Conservation (phyloP, 1,284 basidiomycete genomes). For the Ustilago vetiveriae region DNA sequence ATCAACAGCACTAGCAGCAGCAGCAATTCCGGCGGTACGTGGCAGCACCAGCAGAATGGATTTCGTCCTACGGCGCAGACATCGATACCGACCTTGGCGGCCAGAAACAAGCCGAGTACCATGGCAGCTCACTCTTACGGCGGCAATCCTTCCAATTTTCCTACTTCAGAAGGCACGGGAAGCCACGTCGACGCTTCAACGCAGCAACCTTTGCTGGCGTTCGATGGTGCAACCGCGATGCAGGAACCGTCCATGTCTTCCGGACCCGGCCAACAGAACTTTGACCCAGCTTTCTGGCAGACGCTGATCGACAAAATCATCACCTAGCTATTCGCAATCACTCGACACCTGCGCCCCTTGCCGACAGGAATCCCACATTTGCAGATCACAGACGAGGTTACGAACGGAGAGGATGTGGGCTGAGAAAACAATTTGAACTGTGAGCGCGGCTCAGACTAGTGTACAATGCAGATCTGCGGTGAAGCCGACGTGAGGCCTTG, state of each 20-base stretch:
- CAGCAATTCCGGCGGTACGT: slow-evolving; percentile 3
- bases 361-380: too few relatives aligned
- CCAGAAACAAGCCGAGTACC: slow-evolving; percentile 1
- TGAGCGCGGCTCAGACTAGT: slow-evolving; percentile 25
- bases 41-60: slow-evolving; percentile 23
- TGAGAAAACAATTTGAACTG: slow-evolving; percentile 10
- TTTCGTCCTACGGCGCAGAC: not conserved
- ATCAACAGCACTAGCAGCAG: too few relatives aligned
- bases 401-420: not conserved
- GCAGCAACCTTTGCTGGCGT: slow-evolving; percentile 10
- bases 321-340: slow-evolving; percentile 21
- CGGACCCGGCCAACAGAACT: slow-evolving; percentile 17
- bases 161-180: not conserved
- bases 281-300: slow-evolving; percentile 49
- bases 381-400: not conserved
- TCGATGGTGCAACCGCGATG: slow-evolving; percentile 15
- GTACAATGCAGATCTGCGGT: slow-evolving; percentile 29
- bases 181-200: slow-evolving; percentile 6
- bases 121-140: slow-evolving; percentile 2
- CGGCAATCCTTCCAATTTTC: not conserved
- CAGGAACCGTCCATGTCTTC: not conserved
- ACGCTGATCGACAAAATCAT: slow-evolving; percentile 54
- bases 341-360: not conserved
- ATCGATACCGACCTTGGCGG: not conserved
- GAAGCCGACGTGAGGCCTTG: not conserved